Conservation (phyloP, 2,329 filamentous ascomycete species). For the Apiospora rasikravindrae region DNA sequence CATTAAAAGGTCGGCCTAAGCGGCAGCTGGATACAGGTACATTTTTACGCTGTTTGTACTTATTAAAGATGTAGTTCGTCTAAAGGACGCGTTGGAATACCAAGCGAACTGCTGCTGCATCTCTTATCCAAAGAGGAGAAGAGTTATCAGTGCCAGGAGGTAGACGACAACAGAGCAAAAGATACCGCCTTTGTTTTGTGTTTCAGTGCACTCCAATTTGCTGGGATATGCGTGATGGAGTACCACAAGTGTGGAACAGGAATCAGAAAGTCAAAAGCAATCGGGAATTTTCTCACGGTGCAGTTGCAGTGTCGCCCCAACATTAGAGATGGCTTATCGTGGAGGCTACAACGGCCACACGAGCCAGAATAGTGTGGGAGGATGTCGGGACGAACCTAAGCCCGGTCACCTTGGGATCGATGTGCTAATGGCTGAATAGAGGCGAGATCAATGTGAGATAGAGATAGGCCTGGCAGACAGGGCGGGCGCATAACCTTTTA, state of each 20-base stretch:
- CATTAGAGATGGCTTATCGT: neutral
- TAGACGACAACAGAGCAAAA: neutral
- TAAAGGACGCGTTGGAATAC: neutral
- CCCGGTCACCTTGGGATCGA: neutral
- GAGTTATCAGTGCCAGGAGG: neutral
- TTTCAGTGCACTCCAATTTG: neutral
- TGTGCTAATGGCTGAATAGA: neutral
- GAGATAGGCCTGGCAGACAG: neutral
- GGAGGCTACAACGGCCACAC: neutral
- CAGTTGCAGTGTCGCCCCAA: neutral
- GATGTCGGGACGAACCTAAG: neutral
- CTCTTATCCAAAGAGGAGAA: neutral
- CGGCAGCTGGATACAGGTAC: neutral
- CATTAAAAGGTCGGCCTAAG: neutral
- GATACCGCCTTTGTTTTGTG: neutral
- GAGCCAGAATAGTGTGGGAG: neutral
- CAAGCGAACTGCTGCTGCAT: neutral
- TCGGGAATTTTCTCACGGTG: neutral
- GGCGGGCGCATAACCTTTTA: neutral
- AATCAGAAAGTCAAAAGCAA: constrained; percentile 2
- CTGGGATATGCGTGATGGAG: neutral
- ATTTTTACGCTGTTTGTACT: too few species aligned
- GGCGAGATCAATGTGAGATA: neutral
- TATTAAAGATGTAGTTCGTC: neutral
- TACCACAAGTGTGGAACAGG: neutral